phyloP scores from a whole-genome alignment of 805 yeast genomes.

The Sugiyamaella mastotermitis region DNA sequence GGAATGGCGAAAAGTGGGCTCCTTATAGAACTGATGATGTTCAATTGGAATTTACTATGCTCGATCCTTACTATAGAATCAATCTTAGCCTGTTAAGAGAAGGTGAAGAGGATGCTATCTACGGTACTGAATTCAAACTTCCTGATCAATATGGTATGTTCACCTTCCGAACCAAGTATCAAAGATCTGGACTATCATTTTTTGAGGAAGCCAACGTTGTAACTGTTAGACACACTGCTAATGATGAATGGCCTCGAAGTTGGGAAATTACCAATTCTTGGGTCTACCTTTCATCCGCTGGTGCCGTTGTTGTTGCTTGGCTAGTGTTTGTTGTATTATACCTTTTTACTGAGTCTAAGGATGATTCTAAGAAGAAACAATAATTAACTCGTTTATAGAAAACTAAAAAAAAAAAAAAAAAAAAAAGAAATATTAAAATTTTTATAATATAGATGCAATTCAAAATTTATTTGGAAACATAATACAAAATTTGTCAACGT shows the following conservation, averaged over 20 bases:
- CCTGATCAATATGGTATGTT: slow-evolving; percentile 99
- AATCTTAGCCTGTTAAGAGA: slow-evolving; percentile 36
- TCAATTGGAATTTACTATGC: slow-evolving; percentile 81
- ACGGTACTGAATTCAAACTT: slow-evolving; percentile 50
- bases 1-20: slow-evolving; percentile 54
- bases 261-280: slow-evolving; percentile 92
- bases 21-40: slow-evolving; percentile 52
- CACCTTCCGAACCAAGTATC: slow-evolving; percentile 73
- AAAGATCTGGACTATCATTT: slow-evolving; percentile 68
- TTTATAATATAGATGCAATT: not conserved
- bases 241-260: slow-evolving; percentile 88
- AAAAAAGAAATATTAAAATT: not conserved
- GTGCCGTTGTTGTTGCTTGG: slow-evolving; percentile 70
- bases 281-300: slow-evolving; percentile 76
- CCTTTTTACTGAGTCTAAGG: slow-evolving; percentile 32
- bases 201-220: slow-evolving; percentile 61
- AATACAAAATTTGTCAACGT: too few relatives aligned
- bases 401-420: not conserved
- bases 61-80: slow-evolving; percentile 91
- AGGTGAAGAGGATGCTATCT: slow-evolving; percentile 32
- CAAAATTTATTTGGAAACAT: not conserved
- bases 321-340: slow-evolving; percentile 65
- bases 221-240: slow-evolving; percentile 88
- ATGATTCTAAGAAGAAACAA: slow-evolving; percentile 1
- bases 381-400: too few relatives aligned